Base-by-base conservation (phyloP, 805 yeast species). In the Sungouiozyma intestinalis region DNA sequence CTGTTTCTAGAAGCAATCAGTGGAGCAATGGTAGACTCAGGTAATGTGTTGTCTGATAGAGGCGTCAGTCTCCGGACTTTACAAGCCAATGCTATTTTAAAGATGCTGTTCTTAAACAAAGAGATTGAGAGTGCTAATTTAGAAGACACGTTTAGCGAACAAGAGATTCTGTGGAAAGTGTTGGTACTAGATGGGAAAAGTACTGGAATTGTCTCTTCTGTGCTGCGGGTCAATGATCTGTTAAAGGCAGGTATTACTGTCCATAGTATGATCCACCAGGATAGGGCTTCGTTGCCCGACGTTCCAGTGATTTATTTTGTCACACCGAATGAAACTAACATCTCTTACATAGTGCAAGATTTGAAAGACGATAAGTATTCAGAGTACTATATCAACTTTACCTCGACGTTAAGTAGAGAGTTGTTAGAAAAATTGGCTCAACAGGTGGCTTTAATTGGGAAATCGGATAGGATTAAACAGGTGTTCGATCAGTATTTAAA, bases 291-390 rank as follows among this genome's bases (percentile, higher is more conserved):
- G 1, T 70, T 92, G 40, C 88, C 94, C 1, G 98, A 92, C 54
- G 97, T 90, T 13, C 97, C 97, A 0, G 97, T 79, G 3, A 76
- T 92, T 37, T 92, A 92, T 64, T 90, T 92, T 53, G 81, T 92
- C 29, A 82, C 83, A 44, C 97, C 98, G 4, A 83, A 92, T 0
- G 67, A 72, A 20, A 90, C 76, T 38, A 92, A 92, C 57, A 69
- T 92, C 35, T 65, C 74, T 24, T 57, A 64, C 27, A 83, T 92
- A 32, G 73, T 85, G 9, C 72, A 75, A 39, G 98, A 92, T 58
- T 64, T 92, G 42, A 73, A 75, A 24, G 66, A 67, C 35, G 94
- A 85, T 47, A 77, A 79, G 50, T 92, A 92, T 59, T 84, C 85
- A 33, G 75, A 77, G 21, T 80, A 73, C 55, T 86, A 85, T 56